Evolutionary conservation across 1,284 basidiomycete genomes (phyloP), one percentile per base, ranked within the genome.

Genomic region (Pterula multifida): DNA sequence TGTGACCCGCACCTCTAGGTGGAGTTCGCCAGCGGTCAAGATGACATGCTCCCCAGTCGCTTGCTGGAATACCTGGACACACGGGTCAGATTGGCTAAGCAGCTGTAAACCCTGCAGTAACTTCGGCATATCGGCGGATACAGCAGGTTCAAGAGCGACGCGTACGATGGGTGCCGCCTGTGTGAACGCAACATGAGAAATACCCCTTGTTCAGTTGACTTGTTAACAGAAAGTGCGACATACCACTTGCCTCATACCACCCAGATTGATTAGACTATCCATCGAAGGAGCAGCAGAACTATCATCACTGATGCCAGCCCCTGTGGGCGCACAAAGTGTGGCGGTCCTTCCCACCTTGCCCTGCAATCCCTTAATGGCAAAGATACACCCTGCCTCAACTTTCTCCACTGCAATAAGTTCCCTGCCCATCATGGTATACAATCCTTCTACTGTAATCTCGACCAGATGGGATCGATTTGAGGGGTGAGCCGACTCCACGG

Each of bases 371-470:
- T 76, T 85, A 53, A 98, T 81, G 1, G 94, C 96, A 59, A 97
- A 98, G 1, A 96, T 90, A 61, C 97, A 95, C 11, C 96, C 96
- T 0, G 96, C 94, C n/a, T 77, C 79, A 0, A 98, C 92, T 54
- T 75, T 74, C 39, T 87, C 73, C 2, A 97, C 91, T 0, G 84
- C 73, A 0, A 91, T 79, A 17, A 99, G 75, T 60, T 98, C 94
- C 36, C 91, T 74, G 2, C 96, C 96, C 96, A 99, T 98, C 90
- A 98, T 97, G 57, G 89, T 82, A 68, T 98, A 99, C 50, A 99
- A 66, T 3, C 83, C 83, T 54, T 84, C 78, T 3, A 93, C 78
- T 19, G 69, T 73, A 15, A 85, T 73, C 6, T 70, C 65, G n/a
- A 75, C 61, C 46, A 93, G 58, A 61, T 89, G 78, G 55, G 78